These are phyloP conservation scores for Tolypocladium tropicale DNA, from an alignment of 2,329 filamentous ascomycete species.

Conservation along the genomic window DNA sequence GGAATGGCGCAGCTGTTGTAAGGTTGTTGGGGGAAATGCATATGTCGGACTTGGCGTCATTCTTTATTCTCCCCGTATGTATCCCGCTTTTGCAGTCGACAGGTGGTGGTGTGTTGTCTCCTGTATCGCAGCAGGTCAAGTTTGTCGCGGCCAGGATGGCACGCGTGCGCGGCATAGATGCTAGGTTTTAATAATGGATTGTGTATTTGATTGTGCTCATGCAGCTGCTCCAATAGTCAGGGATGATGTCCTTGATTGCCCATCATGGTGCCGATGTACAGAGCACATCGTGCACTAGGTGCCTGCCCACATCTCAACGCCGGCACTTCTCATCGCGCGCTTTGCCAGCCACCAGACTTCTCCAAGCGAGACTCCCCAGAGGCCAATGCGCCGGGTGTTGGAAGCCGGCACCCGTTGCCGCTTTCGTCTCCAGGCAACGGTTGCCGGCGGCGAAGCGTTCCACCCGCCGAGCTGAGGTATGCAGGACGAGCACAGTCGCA, in stretches of 20 bases:
- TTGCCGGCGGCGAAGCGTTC: neutral
- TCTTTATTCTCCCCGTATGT: conserved; percentile 21
- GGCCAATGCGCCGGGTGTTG: no score
- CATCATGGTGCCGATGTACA: no score
- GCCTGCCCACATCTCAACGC: no score
- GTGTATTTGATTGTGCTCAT: conserved; percentile 19
- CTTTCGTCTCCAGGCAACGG: neutral
- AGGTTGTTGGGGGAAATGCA: conserved; percentile 15
- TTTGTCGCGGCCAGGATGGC: conserved; percentile 10
- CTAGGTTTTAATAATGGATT: conserved; percentile 36
- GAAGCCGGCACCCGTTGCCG: neutral
- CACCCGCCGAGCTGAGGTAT: neutral
- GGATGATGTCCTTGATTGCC: no score
- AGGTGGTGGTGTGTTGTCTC: conserved; percentile 22
- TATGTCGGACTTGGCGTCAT: conserved; percentile 24
- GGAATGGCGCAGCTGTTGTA: conserved; percentile 43
- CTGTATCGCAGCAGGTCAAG: conserved; percentile 15
- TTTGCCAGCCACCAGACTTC: no score
- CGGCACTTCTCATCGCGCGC: no score
- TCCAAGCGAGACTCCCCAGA: neutral
- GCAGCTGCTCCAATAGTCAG: neutral
- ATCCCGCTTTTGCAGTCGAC: conserved; percentile 21
- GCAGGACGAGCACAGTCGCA: neutral
- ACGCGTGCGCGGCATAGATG: conserved; percentile 14
- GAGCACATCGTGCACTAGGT: no score